Conservation (phyloP, 345 rosid species). For the Leavenworthia alabamica region DNA sequence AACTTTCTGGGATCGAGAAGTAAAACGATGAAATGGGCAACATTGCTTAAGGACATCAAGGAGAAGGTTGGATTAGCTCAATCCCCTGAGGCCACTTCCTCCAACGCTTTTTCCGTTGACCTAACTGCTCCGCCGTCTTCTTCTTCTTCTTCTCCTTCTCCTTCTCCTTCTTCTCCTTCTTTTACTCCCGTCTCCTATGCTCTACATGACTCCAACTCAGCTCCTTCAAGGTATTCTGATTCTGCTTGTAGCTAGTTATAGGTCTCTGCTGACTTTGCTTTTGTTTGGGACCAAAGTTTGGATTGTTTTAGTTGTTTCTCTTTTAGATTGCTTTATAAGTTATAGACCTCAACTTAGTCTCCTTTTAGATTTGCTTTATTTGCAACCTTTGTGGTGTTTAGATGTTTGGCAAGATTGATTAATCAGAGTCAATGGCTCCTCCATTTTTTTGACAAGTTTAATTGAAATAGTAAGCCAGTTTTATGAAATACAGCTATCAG, state of each 20-base stretch:
- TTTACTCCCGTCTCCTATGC: constrained; percentile 24
- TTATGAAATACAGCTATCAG: neutral
- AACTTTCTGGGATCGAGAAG: constrained; percentile 36
- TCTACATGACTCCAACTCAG: constrained; percentile 35
- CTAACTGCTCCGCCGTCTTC: constrained; percentile 48
- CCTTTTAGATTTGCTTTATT: constrained; percentile 2
- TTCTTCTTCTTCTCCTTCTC: constrained; percentile 34
- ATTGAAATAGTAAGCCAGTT: neutral
- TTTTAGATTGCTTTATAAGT: constrained; percentile 14
- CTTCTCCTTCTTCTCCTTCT: constrained; percentile 31
- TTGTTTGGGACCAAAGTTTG: neutral
- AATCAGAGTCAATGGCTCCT: constrained; percentile 14
- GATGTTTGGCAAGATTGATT: neutral
- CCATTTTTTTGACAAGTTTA: neutral
- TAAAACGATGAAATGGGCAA: constrained; percentile 92
- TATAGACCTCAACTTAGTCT: neutral
- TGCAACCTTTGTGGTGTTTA: constrained; percentile 7
- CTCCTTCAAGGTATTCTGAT: constrained; percentile 61
- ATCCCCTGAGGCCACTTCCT: constrained; percentile 43
- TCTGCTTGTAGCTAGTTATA: neutral
- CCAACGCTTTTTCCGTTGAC: constrained; percentile 37
- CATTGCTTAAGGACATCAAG: constrained; percentile 97
- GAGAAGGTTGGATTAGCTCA: constrained; percentile 96
- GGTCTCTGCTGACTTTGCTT: constrained; percentile 11
- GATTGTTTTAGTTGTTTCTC: neutral